Base-by-base conservation (phyloP, 1,284 basidiomycete species). In the Malassezia equina region DNA sequence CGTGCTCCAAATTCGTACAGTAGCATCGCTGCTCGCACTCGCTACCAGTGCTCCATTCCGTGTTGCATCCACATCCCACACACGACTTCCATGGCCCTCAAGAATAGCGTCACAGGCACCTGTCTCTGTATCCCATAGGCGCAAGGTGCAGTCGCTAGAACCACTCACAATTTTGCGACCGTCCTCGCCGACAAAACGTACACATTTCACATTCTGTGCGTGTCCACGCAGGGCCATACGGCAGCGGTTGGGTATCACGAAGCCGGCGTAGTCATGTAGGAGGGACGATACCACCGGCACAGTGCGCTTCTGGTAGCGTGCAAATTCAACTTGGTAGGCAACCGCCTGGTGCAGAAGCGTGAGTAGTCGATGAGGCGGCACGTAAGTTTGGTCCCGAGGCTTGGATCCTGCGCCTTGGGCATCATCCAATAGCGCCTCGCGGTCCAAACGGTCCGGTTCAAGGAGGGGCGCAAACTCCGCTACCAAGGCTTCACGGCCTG, bases 301-400 rank as follows among this genome's bases (percentile, higher is more conserved):
- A 29, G 70, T 67, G 24, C 66, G 70, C 19, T 73, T 66, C 21
- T 70, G 67, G 47, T 75, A 75, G 4, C 73, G 60, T 4, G 71
- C 64, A 47, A 70, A 67, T 50, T 72, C 65, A 32, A 79, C 75
- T 59, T 79, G 78, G 70, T 78, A 78, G 2, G 78, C 76, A 1
- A 76, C 75, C 1, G 78, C 78, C 58, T 79, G 78, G 43, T 72
- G 73, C 12, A 79, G 65, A 23, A 79, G 69, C 8, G 71, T 73
- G 15, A 75, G 58, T 28, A 79, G 60, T 6, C 78, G 63, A 53
- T 76, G 70, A 0, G 76, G 76, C 17, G 78, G 77, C 0, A 78
- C 75, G 45, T 73, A 73, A 9, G 55, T 55, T 19, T 64, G 55
- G 21, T 36, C 42, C 12, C 17, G 31, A 2, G 46, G 23, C 46